Base-by-base conservation (phyloP, 768 basidiomycete species). In the Chalciporus chontae region DNA sequence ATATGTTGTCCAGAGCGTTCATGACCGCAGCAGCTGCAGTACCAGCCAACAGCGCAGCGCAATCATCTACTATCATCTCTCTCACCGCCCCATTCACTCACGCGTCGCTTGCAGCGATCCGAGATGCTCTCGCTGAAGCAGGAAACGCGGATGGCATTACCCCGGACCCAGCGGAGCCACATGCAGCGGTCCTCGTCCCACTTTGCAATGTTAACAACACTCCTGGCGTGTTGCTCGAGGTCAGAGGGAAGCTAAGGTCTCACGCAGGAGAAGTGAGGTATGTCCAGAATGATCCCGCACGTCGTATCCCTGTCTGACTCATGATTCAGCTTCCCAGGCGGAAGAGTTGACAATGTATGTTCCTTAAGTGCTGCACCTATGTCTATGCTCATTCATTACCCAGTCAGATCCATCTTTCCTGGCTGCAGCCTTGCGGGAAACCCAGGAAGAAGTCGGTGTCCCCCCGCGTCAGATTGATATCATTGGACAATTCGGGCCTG, bases 191-290 rank as follows among this genome's bases (percentile, higher is more conserved):
- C 21, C 70, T 90, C 44, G 78, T 91, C 54, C 87, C 87, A 0
- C 71, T 90, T 44, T 90, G 88, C 68, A 90, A 91, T 59, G 83
- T 90, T 17, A 70, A 76, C 27, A 73, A 75, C 44, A 70, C 71
- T 13, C 85, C 89, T 0, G 83, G 87, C 7, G 76, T 92, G 17
- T 63, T 91, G 41, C 74, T 90, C 14, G 84, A 90, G 65, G 79
- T 90, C 27, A 75, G 89, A 55, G 79, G 80, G 58, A 67, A 77
- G 36, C 67, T 85, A 44, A 73, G 87, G 56, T 76, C 73, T 26
- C 89, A 90, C 66, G 83, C 87, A 0, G 88, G 89, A n/a, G 87
- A 90, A 73, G 80, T 90, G 29, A 89, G 89, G 89, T 87, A 52
- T 32, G 74, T 50, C 15, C 3, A 4, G 34, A 18, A 58, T 5